phyloP scores from a whole-genome alignment of 805 yeast genomes.

The fission yeast (Schizosaccharomyces pombe) region DNA sequence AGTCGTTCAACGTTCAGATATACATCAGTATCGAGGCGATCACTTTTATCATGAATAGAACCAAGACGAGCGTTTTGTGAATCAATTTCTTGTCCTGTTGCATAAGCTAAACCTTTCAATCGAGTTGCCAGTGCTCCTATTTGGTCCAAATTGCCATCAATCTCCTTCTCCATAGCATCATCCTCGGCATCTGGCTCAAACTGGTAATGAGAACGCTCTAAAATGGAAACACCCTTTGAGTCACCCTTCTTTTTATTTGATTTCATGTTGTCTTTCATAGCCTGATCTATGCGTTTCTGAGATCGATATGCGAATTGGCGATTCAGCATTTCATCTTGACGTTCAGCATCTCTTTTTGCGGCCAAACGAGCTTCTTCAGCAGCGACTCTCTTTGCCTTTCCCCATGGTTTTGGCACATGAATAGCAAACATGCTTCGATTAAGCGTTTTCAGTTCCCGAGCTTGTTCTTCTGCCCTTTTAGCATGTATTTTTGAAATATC shows the following conservation, averaged over 20 bases:
- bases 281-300: conserved; percentile 44
- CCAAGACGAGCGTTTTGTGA: conserved; percentile 53
- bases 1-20: conserved; percentile 52
- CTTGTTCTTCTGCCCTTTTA: conserved; percentile 59
- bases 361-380: conserved; percentile 51
- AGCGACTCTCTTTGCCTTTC: conserved; percentile 47
- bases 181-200: conserved; percentile 84
- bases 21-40: conserved; percentile 59
- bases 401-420: conserved; percentile 67
- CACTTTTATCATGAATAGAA: conserved; percentile 63
- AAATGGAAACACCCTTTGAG: conserved; percentile 28
- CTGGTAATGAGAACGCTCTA: conserved; percentile 44
- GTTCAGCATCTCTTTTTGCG: conserved; percentile 36
- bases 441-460: conserved; percentile 50
- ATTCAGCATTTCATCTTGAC: conserved; percentile 35
- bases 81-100: conserved; percentile 55
- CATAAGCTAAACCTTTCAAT: conserved; percentile 45
- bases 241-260: conserved; percentile 13
- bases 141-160: conserved; percentile 61
- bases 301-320: conserved; percentile 36
- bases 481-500: conserved; percentile 63
- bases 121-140: conserved; percentile 45
- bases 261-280: conserved; percentile 9
- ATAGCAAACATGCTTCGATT: conserved; percentile 68
- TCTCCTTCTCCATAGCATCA: conserved; percentile 73